A percentile compares a stretch with the other conserved stretches of the same genome.
phyloP scores from a whole-genome alignment of 2,329 filamentous ascomycete species.

The Thielaviopsis euricoi region DNA sequence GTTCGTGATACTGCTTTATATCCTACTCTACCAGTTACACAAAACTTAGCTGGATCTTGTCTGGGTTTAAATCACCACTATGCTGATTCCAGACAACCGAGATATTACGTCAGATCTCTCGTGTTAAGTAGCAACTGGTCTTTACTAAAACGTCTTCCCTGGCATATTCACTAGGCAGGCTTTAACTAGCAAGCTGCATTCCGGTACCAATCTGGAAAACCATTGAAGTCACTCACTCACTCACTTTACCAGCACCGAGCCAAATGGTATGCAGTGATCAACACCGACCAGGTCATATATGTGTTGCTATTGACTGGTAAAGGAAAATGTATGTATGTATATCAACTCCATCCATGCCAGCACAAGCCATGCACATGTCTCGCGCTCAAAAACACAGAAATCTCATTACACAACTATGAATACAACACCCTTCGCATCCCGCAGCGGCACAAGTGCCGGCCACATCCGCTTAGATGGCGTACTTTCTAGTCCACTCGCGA shows the following conservation, averaged over 20 bases:
- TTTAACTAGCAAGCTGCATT: neutral
- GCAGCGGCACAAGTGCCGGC: neutral
- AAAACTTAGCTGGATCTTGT: neutral
- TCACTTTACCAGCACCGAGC: no score
- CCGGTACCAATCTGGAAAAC: no score
- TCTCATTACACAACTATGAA: conserved; percentile 2
- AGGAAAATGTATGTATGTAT: neutral
- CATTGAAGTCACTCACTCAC: no score
- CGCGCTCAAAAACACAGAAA: neutral
- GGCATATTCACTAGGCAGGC: no score
- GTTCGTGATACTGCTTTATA: neutral
- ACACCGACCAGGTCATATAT: neutral
- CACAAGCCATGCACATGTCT: neutral
- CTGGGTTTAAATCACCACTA: neutral
- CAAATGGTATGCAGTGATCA: neutral
- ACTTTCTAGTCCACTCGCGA: conserved; percentile 97
- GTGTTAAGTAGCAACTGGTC: neutral
- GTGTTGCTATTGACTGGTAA: neutral
- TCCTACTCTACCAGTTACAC: neutral
- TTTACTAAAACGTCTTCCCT: no score
- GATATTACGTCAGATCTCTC: neutral
- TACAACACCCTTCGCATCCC: conserved; percentile 8
- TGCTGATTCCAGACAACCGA: neutral
- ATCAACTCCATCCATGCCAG: neutral
- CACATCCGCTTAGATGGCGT: conserved; percentile 55